Base-by-base conservation (phyloP, 2,329 filamentous ascomycete genomes). In the Clathrospora elynae region DNA sequence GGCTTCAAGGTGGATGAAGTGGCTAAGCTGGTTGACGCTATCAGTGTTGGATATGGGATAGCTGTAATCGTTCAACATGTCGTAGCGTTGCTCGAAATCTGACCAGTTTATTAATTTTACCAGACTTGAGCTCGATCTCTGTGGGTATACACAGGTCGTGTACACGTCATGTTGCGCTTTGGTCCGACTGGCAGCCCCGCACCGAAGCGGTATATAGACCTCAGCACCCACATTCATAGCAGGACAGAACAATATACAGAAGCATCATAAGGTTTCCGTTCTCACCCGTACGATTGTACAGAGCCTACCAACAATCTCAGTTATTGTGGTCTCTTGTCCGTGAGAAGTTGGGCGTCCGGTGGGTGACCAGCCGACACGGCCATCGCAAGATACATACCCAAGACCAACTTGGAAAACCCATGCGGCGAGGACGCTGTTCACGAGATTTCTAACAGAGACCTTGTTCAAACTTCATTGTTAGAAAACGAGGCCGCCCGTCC, bases 401-500 rank as follows among this genome's bases (percentile, higher is more conserved):
- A 10, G 28, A 32, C 28, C 36, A 39, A 17, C 19, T 39, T 1
- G 36, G 36, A 3, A 32, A 39, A 9, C 28, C 36, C 18, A 11
- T 8, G 7, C 28, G 36, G 11, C 26, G 28, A 11, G 13, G 13
- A 6, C n/a, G n/a, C n/a, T n/a, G 14, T 6, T 18, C 10, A 5
- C 0, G 6, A 19, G 20, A 2, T 8, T 16, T 2, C 36, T 29
- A 39, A 20, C 28, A 24, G 19, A 39, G 28, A 4, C 12, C 8
- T 4, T 29, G 2, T 0, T 30, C 25, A 8, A 38, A 38, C 2
- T 5, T 11, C 8, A 30, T 17, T 13, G 5, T 3, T 2, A 9
- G 35, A 4, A 8, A 6, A 4, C n/a, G 2, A 9, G 9, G 22
- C 1, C 16, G 8, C 17, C 12, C 11, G 6, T 6, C 7, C 2